These are phyloP conservation scores for Fusarium metavorans DNA, from an alignment of 2,329 filamentous ascomycete genomes.

Conservation along the genomic window DNA sequence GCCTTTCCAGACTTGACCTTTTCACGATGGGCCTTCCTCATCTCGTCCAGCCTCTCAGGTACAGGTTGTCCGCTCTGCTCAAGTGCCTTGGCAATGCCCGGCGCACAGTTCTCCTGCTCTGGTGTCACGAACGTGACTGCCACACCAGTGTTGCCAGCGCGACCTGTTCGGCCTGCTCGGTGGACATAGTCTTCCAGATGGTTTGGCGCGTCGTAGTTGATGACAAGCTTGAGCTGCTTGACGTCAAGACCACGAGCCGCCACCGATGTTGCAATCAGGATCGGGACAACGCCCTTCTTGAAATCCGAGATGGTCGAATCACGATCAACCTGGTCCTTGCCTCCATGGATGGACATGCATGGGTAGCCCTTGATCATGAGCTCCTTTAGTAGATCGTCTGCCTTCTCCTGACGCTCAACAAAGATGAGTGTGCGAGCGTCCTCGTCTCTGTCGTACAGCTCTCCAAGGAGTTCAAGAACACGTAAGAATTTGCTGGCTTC, in stretches of 20 bases:
- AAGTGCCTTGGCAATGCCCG: conserved; percentile 91
- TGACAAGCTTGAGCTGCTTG: conserved; percentile 93
- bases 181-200: conserved; percentile 98
- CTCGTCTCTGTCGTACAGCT: conserved; percentile 87
- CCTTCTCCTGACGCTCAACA: conserved; percentile 91
- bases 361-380: conserved; percentile 87
- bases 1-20: conserved; percentile 95
- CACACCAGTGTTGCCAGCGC: conserved; percentile 93
- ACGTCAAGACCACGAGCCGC: conserved; percentile 96
- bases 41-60: conserved; percentile 75
- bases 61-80: conserved; percentile 89
- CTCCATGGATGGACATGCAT: conserved; percentile 93
- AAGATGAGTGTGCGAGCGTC: conserved; percentile 92
- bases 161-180: conserved; percentile 90
- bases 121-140: conserved; percentile 94
- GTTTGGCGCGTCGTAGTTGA: conserved; percentile 95
- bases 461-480: conserved; percentile 86
- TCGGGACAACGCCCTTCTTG: conserved; percentile 89
- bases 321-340: conserved; percentile 92
- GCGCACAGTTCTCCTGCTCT: conserved; percentile 90
- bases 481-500: conserved; percentile 87
- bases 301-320: conserved; percentile 94
- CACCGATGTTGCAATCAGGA: conserved; percentile 94
- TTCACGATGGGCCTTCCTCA: conserved; percentile 81
- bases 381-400: conserved; percentile 82